Evolutionary conservation across 495 filamentous ascomycete species (phyloP).

Genomic region (Aspergillus cavernicola): DNA sequence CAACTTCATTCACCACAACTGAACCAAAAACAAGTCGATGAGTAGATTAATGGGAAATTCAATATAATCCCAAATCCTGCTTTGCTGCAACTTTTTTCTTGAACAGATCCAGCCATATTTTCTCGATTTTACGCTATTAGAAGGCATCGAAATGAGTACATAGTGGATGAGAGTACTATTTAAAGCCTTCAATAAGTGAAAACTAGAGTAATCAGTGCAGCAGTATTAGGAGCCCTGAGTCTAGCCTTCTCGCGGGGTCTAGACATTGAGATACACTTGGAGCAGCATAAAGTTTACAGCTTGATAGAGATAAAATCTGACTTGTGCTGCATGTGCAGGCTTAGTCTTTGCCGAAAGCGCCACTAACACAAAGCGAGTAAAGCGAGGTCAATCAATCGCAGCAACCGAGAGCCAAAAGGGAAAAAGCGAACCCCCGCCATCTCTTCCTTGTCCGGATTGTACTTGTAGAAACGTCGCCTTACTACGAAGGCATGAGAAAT

Average conservation of each 20-base stretch:
- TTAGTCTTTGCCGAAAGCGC: neutral
- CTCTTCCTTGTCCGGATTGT: neutral
- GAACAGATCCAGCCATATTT: neutral
- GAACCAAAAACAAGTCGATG: no score
- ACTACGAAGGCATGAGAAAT: neutral
- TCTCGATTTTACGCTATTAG: neutral
- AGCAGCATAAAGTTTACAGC: constrained; percentile 8
- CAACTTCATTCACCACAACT: no score
- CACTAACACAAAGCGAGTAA: neutral
- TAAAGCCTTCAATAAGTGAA: no score
- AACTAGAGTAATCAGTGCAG: no score
- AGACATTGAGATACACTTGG: no score
- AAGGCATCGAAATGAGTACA: no score
- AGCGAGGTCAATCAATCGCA: neutral
- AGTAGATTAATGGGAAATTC: neutral
- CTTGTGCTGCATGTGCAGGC: constrained; percentile 5
- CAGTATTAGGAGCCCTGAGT: no score
- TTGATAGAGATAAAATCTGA: constrained; percentile 1
- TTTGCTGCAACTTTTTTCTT: neutral
- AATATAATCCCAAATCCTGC: no score
- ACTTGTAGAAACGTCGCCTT: no score
- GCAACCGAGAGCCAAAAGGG: neutral
- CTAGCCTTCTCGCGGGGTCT: neutral
- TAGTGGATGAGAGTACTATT: no score
- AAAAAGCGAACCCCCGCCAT: constrained; percentile 4